Base-by-base conservation (phyloP, 345 rosid genomes). In the Anastatica hierochuntica region DNA sequence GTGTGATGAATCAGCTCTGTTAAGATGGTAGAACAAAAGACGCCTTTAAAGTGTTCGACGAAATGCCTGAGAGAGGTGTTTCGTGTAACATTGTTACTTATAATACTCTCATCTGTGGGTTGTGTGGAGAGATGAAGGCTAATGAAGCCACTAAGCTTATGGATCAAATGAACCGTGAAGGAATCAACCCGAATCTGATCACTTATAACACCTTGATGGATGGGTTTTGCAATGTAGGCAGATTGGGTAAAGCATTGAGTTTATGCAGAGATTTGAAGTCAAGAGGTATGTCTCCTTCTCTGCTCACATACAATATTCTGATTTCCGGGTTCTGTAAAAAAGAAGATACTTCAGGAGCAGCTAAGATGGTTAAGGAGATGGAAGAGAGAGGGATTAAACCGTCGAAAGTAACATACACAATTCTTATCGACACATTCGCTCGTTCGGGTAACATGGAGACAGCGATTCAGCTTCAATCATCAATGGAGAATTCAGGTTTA, bases 341-440 rank as follows among this genome's bases (percentile, higher is more conserved):
- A 14, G 76, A 78, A 54, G 72, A 79, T 40, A 57, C 61, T 10
- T 54, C 43, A 8, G 43, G 47, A 47, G 85, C 76, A 36, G 62
- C 72, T 26, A 60, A 70, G 33, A 62, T 90, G 35, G 77, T 78
- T 29, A 77, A 68, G 74, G 86, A 90, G 71, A 85, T 83, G 94
- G 82, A 77, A 68, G 90, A 80, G 48, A 81, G 94, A 77, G 84
- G 83, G 35, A 60, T 85, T 45, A 66, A 66, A 39, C 80, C 94
- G 44, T 81, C 86, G 7, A 65, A 70, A 67, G 85, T 77, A 44
- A 86, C 95, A 10, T 86, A 77, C 27, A 83, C 97, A 0, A 77
- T 81, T 26, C 38, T 80, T 16, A 80, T 82, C 8, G 72, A 83
- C 54, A 76, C 81, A 0, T 76, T 68, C 51, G 64, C 73, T 49